Evolutionary conservation across 140 eudicot species (phyloP), one percentile per base, ranked within the genome.

Genomic region (Senecio squalidus): DNA sequence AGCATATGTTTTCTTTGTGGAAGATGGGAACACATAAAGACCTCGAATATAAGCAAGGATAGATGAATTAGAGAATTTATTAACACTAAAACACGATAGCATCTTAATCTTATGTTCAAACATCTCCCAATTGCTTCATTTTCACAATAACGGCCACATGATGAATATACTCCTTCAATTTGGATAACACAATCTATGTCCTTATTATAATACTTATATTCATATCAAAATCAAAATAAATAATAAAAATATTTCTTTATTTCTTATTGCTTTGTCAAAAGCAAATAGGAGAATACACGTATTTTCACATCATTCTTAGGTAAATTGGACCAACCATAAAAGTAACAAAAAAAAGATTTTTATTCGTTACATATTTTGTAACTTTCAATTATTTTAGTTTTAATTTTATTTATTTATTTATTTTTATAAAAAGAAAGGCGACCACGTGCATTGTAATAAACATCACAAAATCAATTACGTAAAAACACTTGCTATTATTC

Each of bases 401-500:
- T 0, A 16, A 4, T 58, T 21, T 39, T 2, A 6, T 20, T 22
- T 39, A 2, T 60, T 60, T 16, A 2, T 29, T 4, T 13, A 48
- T 29, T 6, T 5, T 31, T 56, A 49, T 27, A 62, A 34, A 46
- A 60, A 55, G 59, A 69, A 62, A 58, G 71, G 71, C 60, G 64
- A 63, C 71, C 71, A 71, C 76, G 76, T 63, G 54, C 38, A 24
- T 33, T 27, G 18, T 34, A 63, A 71, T 62, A 71, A 71, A 55
- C 66, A 64, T 55, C 16, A 71, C 22, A 34, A 33, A 45, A 63
- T 63, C 71, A 71, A 71, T 55, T 24, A 49, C 71, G 29, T 65
- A 71, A 63, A n/a, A 55, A 71, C 66, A 71, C 66, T 51, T 38
- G 6, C 6, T 16, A 71, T 55, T 46, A 43, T 62, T 16, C 59